Evolutionary conservation across 1,284 basidiomycete genomes (phyloP).

Genomic region (Stygiomarasmius scandens): DNA sequence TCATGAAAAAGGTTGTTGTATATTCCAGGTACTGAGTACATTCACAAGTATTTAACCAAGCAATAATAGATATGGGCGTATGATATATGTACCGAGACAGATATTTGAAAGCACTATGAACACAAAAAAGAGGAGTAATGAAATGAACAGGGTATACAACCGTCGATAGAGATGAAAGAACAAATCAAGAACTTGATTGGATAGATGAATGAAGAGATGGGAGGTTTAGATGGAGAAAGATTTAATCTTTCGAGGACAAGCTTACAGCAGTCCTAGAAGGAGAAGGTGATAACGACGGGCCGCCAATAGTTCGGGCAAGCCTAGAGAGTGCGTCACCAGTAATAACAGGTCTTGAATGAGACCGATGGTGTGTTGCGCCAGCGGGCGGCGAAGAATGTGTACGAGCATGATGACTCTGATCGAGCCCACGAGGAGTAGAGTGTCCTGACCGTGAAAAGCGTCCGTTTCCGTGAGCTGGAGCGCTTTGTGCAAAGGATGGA

Average conservation of each 20-base stretch:
- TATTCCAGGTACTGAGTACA: not conserved
- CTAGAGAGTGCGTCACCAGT: constrained; percentile 67
- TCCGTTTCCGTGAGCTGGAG: constrained; percentile 26
- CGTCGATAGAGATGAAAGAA: not conserved
- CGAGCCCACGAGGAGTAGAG: constrained; percentile 36
- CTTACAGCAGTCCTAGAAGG: constrained; percentile 2
- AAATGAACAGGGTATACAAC: not conserved
- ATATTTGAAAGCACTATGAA: constrained; percentile 1
- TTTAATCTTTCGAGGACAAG: not conserved
- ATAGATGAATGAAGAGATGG: not conserved
- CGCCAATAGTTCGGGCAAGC: constrained; percentile 48
- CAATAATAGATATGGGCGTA: constrained; percentile 1
- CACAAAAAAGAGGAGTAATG: not conserved
- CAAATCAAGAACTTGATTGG: not conserved
- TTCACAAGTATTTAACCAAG: constrained; percentile 3
- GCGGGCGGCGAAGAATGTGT: constrained; percentile 68
- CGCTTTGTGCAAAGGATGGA: constrained; percentile 28
- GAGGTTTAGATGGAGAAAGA: not conserved
- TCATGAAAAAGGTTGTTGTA: not conserved
- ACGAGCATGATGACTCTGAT: constrained; percentile 45
- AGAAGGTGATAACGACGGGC: not conserved
- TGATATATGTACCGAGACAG: not conserved
- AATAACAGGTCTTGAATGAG: constrained; percentile 64
- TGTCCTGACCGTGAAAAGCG: constrained; percentile 43
- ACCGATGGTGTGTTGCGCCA: constrained; percentile 37